Evolutionary conservation across 192 early-diverging fungal genomes (phyloP), one percentile per base, ranked within the genome.

Genomic region (Fimicolochytrium jonesii): DNA sequence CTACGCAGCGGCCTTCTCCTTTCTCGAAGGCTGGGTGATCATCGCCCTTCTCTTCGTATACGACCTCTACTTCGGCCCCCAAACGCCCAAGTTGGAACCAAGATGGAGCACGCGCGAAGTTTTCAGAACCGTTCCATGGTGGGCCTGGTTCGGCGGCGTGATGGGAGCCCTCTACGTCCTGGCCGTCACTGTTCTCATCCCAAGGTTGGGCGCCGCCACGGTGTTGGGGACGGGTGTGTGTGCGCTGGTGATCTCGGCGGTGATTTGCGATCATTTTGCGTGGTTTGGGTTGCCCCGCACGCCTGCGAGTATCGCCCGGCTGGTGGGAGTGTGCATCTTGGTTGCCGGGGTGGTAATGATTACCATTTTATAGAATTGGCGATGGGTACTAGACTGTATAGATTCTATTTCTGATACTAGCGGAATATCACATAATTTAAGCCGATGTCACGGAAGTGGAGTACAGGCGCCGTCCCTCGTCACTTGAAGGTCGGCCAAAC

Each of bases 91-190:
- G 2, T n/a, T n/a, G n/a, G n/a, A n/a, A n/a, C n/a, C n/a, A n/a
- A n/a, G n/a, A n/a, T 50, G 54, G 64, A 58, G 33, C 9, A 20
- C 45, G 13, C 30, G 32, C 17, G 52, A 31, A 17, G 17, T 20
- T 32, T 37, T 22, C 34, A 22, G 18, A 1, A 48, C 30, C 34
- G 76, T 77, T 6, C 80, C 83, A 22, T 63, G 67, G 71, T 85
- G 74, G 69, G 50, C 74, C 2, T 81, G 74, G 72, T 57, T 70
- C 9, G 83, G 82, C 22, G 82, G 82, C 6, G n/a, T 77, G 0
- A 51, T 70, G 17, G 80, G 80, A 15, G 75, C 78, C 6, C 61
- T 69, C 35, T 82, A 80, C 57, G 83, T 85, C 15, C 76, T 80
- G 39, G 59, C 75, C 9, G 71, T 74, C n/a, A 74, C 80, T 20